Evolutionary conservation across 2,329 filamentous ascomycete species (phyloP), one percentile per base, ranked within the genome.

Genomic region (Nothophaeocryptopus gaeumannii): DNA sequence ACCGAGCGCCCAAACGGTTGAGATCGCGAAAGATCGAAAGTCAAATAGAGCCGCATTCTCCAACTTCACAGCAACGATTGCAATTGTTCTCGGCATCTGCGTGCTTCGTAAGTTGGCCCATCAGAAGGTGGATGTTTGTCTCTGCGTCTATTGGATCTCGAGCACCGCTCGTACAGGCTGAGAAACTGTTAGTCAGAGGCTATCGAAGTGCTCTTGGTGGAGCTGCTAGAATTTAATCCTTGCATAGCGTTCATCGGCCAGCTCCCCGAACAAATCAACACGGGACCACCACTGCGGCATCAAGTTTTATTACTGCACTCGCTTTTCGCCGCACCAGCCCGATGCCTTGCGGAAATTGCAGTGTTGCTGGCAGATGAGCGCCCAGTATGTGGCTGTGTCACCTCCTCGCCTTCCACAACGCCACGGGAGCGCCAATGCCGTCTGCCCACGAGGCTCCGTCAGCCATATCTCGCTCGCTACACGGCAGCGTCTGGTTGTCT

Each of bases 361-460:
- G 39, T 40, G 16, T 1, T 26, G 20, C 20, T 26, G 20, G 20
- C 20, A 26, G 20, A 26, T 26, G 20, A 26, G 20, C 20, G 20
- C 20, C 20, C 20, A 26, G 20, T 26, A 26, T 7, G 13, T 20
- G 38, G 38, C 38, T 20, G 38, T 29, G 5, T 26, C 38, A 40
- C 16, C 38, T 11, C 20, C 39, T 14, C n/a, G 20, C 14, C 14
- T 13, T 16, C 9, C 9, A 38, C 9, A 38, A 11, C 11, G 16
- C 46, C 46, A 49, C 46, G 46, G 14, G 34, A 42, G 14, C 16
- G 39, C 39, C 39, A 34, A 30, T 34, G 32, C 44, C 12, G 38
- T 40, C 13, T 8, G 35, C 15, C 15, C 39, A 43, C 11, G 20
- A 49, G 32, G 16, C 31, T 43, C 26, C 20, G 20, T 26, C 20